Conservation (phyloP, 768 basidiomycete species). For the Podaxis mareebaensis region DNA sequence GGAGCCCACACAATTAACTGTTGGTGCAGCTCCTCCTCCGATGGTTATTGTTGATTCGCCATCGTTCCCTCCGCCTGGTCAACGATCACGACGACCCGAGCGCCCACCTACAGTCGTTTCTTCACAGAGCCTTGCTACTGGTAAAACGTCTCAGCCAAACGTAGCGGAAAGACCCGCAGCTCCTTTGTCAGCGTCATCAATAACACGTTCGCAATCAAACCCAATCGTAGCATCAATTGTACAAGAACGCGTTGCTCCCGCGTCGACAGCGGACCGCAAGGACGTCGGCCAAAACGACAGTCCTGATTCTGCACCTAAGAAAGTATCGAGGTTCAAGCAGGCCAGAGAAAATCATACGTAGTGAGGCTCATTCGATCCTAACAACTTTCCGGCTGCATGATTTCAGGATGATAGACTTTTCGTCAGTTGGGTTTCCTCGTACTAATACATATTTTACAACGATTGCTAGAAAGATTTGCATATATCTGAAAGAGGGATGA, state of each 20-base stretch:
- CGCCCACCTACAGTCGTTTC: constrained; percentile 23
- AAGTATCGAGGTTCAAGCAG: constrained; percentile 31
- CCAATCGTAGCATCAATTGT: constrained; percentile 14
- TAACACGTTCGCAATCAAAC: neutral
- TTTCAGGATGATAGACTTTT: neutral
- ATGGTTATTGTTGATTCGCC: constrained; percentile 39
- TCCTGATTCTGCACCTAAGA: constrained; percentile 20
- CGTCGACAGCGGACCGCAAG: neutral
- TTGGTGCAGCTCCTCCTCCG: neutral
- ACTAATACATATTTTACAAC: neutral
- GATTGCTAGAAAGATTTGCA: neutral
- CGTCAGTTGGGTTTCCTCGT: neutral
- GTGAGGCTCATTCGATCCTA: neutral
- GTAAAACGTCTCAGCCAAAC: neutral
- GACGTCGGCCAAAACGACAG: neutral
- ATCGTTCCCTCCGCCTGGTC: constrained; percentile 33
- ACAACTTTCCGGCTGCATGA: neutral
- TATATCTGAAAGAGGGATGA: neutral
- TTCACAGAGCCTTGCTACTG: neutral
- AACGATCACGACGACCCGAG: constrained; percentile 19
- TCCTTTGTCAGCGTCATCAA: neutral
- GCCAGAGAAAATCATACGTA: constrained; percentile 19
- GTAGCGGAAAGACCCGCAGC: neutral
- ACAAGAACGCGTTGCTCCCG: constrained; percentile 10
- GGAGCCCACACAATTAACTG: constrained; percentile 1